Evolutionary conservation across 1,284 basidiomycete genomes (phyloP).

Genomic region (Thelephora terrestris): DNA sequence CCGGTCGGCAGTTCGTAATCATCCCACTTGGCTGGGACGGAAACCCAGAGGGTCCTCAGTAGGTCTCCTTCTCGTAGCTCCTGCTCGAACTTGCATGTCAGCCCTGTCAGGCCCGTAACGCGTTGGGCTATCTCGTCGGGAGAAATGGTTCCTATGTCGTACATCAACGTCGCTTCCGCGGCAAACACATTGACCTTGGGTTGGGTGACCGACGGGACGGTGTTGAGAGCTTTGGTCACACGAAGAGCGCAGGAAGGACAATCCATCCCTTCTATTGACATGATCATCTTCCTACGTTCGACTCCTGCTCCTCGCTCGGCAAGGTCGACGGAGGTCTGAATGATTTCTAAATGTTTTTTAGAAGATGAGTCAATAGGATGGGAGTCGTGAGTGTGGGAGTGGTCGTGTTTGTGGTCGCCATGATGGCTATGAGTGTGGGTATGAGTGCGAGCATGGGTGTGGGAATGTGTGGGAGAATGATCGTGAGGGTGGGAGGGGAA

Average conservation of each 20-base stretch:
- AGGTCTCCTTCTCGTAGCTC: slow-evolving; percentile 4
- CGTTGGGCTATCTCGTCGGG: slow-evolving; percentile 10
- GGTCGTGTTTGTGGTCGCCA: too few species aligned
- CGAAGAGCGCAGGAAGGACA: slow-evolving; percentile 12
- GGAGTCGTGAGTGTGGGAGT: too few species aligned
- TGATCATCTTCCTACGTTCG: background rate
- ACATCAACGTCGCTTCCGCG: slow-evolving; percentile 10
- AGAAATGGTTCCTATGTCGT: slow-evolving; percentile 7
- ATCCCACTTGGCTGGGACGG: slow-evolving; percentile 1
- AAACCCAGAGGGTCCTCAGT: slow-evolving; percentile 7
- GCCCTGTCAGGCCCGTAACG: slow-evolving; percentile 9
- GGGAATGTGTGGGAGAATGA: too few species aligned
- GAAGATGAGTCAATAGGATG: too few species aligned
- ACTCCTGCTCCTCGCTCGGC: too few species aligned
- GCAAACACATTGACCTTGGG: slow-evolving; percentile 12
- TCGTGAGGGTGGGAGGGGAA: too few species aligned
- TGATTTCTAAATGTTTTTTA: too few species aligned
- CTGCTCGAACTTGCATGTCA: slow-evolving; percentile 7
- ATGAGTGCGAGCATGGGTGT: too few species aligned
- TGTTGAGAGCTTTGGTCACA: slow-evolving; percentile 8
- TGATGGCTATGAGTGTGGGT: too few species aligned
- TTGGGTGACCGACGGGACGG: slow-evolving; percentile 10
- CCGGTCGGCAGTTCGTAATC: slow-evolving; percentile 4
- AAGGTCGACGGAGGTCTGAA: too few species aligned
- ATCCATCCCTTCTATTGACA: slow-evolving; percentile 12